Conservation (phyloP, 2,329 filamentous ascomycete species). For the Fusarium humuli region DNA sequence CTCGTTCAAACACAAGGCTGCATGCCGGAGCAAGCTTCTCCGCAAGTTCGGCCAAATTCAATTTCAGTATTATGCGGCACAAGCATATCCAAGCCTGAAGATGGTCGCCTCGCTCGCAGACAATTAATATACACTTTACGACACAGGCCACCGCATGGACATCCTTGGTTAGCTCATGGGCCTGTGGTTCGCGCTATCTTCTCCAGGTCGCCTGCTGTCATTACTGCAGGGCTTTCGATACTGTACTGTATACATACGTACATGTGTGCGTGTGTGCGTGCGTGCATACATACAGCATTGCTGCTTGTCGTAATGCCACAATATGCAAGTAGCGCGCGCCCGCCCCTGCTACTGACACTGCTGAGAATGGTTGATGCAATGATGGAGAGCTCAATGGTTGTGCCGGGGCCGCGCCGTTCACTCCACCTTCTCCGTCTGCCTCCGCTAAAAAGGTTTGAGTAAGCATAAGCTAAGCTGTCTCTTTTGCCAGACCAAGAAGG, state of each 20-base stretch:
- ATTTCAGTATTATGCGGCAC: slow-evolving; percentile 35
- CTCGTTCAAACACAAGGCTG: slow-evolving; percentile 39
- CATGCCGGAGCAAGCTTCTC: slow-evolving; percentile 40
- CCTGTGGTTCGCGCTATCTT: slow-evolving; percentile 42
- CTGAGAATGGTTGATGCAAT: slow-evolving; percentile 35
- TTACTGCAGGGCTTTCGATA: slow-evolving; percentile 33
- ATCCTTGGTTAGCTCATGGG: slow-evolving; percentile 17
- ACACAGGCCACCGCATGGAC: slow-evolving; percentile 28
- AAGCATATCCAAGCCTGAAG: slow-evolving; percentile 33
- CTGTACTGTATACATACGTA: slow-evolving; percentile 3
- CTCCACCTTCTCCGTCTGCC: slow-evolving; percentile 44
- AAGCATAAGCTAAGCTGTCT: slow-evolving; percentile 46
- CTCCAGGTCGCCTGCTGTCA: slow-evolving; percentile 37
- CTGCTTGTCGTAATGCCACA: slow-evolving; percentile 19
- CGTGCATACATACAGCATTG: slow-evolving; percentile 9
- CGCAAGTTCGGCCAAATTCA: slow-evolving; percentile 43
- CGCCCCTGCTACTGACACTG: slow-evolving; percentile 19
- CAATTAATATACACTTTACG: slow-evolving; percentile 13
- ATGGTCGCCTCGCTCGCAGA: slow-evolving; percentile 25
- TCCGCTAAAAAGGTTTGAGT: slow-evolving; percentile 43
- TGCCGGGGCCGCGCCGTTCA: slow-evolving; percentile 38
- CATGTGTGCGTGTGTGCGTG: slow-evolving; percentile 1
- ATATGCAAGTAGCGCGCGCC: slow-evolving; percentile 25
- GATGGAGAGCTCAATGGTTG: slow-evolving; percentile 35
- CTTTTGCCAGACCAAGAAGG: slow-evolving; percentile 38